Evolutionary conservation across 2,329 filamentous ascomycete species (phyloP), one percentile per base, ranked within the genome.

Genomic region (Trichothecium sympodiale): DNA sequence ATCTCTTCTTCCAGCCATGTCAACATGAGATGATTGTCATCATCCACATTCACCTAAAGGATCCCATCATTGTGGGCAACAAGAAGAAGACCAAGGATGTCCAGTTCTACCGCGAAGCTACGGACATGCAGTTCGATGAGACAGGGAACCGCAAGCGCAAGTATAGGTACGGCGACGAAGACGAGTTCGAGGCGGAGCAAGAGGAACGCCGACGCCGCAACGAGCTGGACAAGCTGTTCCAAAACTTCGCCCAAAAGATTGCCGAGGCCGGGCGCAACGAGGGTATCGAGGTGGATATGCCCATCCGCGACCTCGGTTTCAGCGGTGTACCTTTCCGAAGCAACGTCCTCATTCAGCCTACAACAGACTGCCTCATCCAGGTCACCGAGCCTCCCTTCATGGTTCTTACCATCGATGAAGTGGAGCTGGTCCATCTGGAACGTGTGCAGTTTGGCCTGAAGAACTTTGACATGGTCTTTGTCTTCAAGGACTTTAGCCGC

Each of bases 61-160:
- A 95, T 42, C 91, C 91, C 3, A 96, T 98, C 55, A 87, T 98
- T 59, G 83, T 98, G 43, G 91, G 91, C 41, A 96, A 94, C 71
- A 77, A 80, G 63, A 93, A 94, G 66, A 98, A 98, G 75, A 94
- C 91, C 9, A 95, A 91, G 65, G 93, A 98, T 56, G 83, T 98
- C 1, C 93, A 98, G 50, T 98, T 98, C 62, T 95, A 95, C 53
- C 78, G 91, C 36, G 91, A 98, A 64, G 91, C 91, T 4, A 96
- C 91, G 0, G 91, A 98, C 47, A 96, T 98, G 57, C 87, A 94
- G 52, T 96, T 98, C 48, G 91, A 98, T 52, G 91, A 98, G 64
- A 98, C 91, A 33, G 93, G 91, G 46, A 98, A 96, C 61, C 77
- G 93, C 44, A 94, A 95, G 65, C 83, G 91, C 46, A 95, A 95